Conservation (phyloP, 805 yeast species). For the Wickerhamomyces ciferrii region DNA sequence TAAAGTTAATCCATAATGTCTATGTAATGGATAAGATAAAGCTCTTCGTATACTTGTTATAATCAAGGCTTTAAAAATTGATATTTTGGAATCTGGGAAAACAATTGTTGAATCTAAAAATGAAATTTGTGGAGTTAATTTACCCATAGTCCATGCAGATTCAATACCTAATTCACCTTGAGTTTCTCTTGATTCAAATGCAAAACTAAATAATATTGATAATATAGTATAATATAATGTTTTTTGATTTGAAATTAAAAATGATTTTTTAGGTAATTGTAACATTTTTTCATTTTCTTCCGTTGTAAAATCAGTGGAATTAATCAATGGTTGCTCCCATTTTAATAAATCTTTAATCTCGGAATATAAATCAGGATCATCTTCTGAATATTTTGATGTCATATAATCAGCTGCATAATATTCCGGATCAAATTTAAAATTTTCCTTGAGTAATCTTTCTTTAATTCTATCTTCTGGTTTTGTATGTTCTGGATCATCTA, state of each 20-base stretch:
- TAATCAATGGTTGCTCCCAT: constrained; percentile 47
- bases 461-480: constrained; percentile 51
- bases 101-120: constrained; percentile 60
- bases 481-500: constrained; percentile 74
- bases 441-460: constrained; percentile 64
- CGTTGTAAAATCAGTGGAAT: constrained; percentile 39
- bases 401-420: constrained; percentile 83
- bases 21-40: constrained; percentile 71
- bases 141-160: constrained; percentile 93
- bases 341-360: constrained; percentile 37
- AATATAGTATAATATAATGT: constrained; percentile 59
- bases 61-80: constrained; percentile 46
- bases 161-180: constrained; percentile 72
- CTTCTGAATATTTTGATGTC: constrained; percentile 47
- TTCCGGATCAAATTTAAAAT: constrained; percentile 78
- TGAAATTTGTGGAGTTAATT: constrained; percentile 71
- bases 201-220: constrained; percentile 65
- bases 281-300: constrained; percentile 65
- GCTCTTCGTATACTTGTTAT: constrained; percentile 68
- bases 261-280: constrained; percentile 59
- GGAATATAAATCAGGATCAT: constrained; percentile 42
- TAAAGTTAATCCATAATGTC: constrained; percentile 56
- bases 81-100: constrained; percentile 19
- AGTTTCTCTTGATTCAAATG: constrained; percentile 72
- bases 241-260: constrained; percentile 49